Evolutionary conservation across 2,329 filamentous ascomycete genomes (phyloP).

Genomic region (Pseudocercospora musae): DNA sequence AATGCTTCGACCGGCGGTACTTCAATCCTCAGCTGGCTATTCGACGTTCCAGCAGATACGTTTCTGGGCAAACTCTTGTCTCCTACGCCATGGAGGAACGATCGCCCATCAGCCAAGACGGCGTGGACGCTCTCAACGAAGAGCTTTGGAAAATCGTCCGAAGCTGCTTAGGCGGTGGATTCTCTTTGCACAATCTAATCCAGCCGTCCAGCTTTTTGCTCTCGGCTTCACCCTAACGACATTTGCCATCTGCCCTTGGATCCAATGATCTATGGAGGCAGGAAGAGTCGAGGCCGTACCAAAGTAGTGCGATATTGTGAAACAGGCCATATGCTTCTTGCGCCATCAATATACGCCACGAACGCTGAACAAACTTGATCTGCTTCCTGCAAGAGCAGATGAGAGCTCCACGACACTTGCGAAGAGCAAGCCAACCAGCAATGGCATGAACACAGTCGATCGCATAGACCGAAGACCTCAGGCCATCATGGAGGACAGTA

Average conservation of each 20-base stretch:
- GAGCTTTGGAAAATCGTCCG: slow-evolving; percentile 8
- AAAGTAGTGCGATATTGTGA: neutral
- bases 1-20: neutral
- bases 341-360: neutral
- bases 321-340: neutral
- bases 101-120: slow-evolving; percentile 11
- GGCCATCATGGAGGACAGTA: neutral
- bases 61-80: slow-evolving; percentile 5
- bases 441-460: neutral
- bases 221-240: slow-evolving; percentile 2
- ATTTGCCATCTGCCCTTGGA: slow-evolving; percentile 5
- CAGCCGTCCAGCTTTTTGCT: neutral
- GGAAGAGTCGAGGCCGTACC: neutral
- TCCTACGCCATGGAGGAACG: slow-evolving; percentile 10
- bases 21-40: neutral
- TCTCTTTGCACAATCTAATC: neutral
- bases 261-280: slow-evolving; percentile 6
- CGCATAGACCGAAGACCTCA: neutral
- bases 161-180: neutral
- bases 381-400: neutral
- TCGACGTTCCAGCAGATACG: neutral
- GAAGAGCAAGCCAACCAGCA: neutral
- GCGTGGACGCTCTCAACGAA: neutral
- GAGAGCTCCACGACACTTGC: neutral
- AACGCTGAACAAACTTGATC: neutral